Conservation (phyloP, 2,329 filamentous ascomycete species). For the Anisogramma anomala region DNA sequence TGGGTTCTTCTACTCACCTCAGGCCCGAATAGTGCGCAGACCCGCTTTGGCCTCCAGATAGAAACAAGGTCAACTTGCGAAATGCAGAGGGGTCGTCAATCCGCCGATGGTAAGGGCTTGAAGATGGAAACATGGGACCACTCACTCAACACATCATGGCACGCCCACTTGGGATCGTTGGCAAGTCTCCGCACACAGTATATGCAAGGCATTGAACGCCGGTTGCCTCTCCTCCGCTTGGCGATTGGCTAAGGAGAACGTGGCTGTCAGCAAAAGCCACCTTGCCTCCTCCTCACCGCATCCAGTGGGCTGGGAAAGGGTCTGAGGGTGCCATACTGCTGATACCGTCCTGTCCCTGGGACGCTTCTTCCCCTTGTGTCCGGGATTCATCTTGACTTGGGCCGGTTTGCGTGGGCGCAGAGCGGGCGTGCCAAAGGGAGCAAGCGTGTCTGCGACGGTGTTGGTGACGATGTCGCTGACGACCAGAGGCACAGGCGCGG, state of each 20-base stretch:
- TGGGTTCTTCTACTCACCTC: not conserved
- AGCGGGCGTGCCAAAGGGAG: not conserved
- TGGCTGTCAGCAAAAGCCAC: not conserved
- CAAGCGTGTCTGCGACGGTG: not conserved
- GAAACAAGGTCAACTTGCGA: no score
- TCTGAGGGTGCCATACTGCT: not conserved
- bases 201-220: slow-evolving; percentile 2
- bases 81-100: no score
- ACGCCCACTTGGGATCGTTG: slow-evolving; percentile 8
- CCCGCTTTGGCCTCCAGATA: slow-evolving; percentile 1
- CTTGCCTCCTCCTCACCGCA: not conserved
- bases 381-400: not conserved
- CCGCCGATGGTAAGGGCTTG: no score
- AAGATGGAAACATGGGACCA: not conserved
- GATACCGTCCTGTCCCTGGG: not conserved
- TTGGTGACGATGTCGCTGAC: slow-evolving; percentile 7
- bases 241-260: not conserved
- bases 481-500: not conserved
- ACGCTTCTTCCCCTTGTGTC: not conserved
- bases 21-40: not conserved
- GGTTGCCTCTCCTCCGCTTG: slow-evolving; percentile 3
- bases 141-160: slow-evolving; percentile 8
- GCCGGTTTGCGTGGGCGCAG: not conserved
- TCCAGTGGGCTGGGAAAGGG: not conserved
- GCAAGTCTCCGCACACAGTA: slow-evolving; percentile 6